A percentile compares a stretch with the other conserved stretches of the same genome.
phyloP scores from a whole-genome alignment of 305 asterid species.

The Solanum hybrid region DNA sequence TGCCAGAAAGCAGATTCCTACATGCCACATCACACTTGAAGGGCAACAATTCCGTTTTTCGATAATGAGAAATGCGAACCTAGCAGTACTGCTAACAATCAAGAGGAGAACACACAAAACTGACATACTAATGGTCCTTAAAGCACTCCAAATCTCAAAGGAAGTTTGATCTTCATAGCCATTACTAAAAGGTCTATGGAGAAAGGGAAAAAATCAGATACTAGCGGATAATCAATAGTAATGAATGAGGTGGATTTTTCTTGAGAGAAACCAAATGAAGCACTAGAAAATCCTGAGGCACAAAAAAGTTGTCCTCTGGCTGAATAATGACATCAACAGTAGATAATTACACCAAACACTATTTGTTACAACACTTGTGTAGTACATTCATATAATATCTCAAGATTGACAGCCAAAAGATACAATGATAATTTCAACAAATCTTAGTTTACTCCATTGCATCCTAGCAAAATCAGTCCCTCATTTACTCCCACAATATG shows the following conservation, averaged over 20 bases:
- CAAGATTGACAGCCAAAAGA: background rate
- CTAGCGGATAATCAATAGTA: background rate
- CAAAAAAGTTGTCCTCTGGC: background rate
- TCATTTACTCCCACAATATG: constrained; percentile 16
- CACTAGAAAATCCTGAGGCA: background rate
- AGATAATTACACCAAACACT: background rate
- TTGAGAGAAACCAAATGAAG: background rate
- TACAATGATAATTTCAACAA: background rate
- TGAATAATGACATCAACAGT: background rate
- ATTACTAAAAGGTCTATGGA: background rate
- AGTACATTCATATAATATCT: background rate
- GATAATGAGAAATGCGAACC: background rate
- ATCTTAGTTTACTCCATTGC: constrained; percentile 4
- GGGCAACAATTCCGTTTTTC: background rate
- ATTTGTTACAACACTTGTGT: background rate
- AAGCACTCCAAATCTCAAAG: background rate
- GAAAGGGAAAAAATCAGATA: background rate
- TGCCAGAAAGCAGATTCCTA: background rate
- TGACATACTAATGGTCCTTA: background rate
- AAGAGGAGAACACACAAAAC: background rate
- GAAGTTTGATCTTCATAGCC: background rate
- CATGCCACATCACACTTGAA: background rate
- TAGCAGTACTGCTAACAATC: background rate
- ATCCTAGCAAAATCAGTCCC: constrained; percentile 12
- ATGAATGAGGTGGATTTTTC: background rate